phyloP scores from a whole-genome alignment of 768 basidiomycete genomes.

The Boletus pseudopeckii region DNA sequence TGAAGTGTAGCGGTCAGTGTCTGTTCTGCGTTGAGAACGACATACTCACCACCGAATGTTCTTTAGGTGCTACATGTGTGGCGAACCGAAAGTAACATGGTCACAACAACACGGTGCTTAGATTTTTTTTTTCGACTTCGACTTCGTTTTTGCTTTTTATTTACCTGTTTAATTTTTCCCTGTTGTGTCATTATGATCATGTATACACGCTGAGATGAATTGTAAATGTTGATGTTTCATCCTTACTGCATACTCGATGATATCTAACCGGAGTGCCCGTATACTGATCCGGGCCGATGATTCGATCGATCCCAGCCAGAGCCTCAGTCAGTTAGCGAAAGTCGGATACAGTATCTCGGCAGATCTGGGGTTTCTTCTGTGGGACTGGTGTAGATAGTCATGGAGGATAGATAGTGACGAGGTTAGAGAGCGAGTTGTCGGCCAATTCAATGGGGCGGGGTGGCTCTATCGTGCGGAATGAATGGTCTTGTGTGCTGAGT shows the following conservation, averaged over 20 bases:
- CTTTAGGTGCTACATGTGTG: neutral
- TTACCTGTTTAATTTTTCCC: neutral
- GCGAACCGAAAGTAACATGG: too few relatives aligned
- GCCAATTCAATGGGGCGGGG: too few relatives aligned
- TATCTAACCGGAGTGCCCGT: neutral
- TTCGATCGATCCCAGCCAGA: neutral
- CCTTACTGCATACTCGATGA: neutral
- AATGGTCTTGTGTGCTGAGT: too few relatives aligned
- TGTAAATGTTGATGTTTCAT: neutral
- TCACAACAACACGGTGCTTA: too few relatives aligned
- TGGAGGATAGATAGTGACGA: too few relatives aligned
- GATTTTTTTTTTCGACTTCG: neutral
- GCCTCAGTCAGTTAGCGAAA: neutral
- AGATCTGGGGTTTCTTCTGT: too few relatives aligned
- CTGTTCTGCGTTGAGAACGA: neutral
- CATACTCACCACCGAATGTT: neutral
- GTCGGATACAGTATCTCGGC: neutral
- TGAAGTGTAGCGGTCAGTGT: slow-evolving; percentile 1
- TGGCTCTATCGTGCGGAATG: too few relatives aligned
- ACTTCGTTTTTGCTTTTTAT: neutral
- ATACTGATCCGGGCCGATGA: neutral
- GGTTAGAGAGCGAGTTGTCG: too few relatives aligned
- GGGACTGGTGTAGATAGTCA: too few relatives aligned
- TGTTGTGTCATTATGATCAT: neutral
- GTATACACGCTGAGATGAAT: neutral